Evolutionary conservation across 2,329 filamentous ascomycete genomes (phyloP), one percentile per base, ranked within the genome.

Genomic region (Cadophora sp.): DNA sequence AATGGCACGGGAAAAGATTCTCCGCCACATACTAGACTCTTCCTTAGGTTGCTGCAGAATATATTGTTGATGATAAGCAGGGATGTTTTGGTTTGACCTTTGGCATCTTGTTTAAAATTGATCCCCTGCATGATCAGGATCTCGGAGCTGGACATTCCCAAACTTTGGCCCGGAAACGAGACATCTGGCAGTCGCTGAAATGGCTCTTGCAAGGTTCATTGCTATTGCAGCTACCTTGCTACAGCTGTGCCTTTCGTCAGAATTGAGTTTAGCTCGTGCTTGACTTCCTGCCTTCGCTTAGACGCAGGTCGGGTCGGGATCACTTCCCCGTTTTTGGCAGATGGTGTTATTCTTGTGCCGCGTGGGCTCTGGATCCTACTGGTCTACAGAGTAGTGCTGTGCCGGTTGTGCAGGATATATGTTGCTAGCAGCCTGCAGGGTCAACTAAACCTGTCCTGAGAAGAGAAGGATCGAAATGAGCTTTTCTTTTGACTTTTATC

Each of bases 321-420:
- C 56, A 40, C 31, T 59, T 24, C n/a, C 56, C 56, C 56, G 22
- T 59, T 27, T 59, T 7, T 59, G n/a, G 53, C 22, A 27, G 31
- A 27, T 31, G n/a, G 31, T 4, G 6, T 48, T 22, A n/a, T 6
- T 6, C 43, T n/a, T 7, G 43, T 48, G 43, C 19, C 43, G 43
- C 8, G 43, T 8, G 19, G 19, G 4, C 8, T 22, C 19, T 22
- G 40, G 43, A 48, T n/a, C 43, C 11, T n/a, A 2, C 22, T 48
- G 43, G n/a, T n/a, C 19, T 8, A 48, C 19, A 22, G 43, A 22
- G 19, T 22, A 48, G 43, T 11, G 7, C 4, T 22, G 11, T 43
- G 34, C 34, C 34, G 34, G 34, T 12, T 12, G 7, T 37, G 8
- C 2, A 37, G 34, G 34, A 37, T 37, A 16, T 43, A 43, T 43